A percentile compares a stretch with the other conserved stretches of the same genome.
Conservation (phyloP, 371 early-diverging fungal species). For the Coemansia sp. region DNA sequence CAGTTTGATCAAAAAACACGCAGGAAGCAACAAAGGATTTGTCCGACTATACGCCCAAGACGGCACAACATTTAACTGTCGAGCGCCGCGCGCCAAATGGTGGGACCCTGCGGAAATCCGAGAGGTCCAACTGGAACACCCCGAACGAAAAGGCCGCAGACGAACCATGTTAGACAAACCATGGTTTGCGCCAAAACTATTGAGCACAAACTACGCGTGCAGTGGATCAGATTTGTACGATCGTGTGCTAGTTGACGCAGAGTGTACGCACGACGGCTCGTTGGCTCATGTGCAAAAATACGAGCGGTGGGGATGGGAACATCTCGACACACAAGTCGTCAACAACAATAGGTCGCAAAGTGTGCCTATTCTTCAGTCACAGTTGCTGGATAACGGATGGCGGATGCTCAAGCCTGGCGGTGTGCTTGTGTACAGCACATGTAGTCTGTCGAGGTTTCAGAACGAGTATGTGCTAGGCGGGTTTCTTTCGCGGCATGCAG, state of each 20-base stretch:
- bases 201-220: constrained; percentile 55
- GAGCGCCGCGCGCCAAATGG: constrained; percentile 63
- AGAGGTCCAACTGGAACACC: not conserved
- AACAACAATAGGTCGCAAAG: constrained; percentile 43
- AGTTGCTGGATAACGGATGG: constrained; percentile 72
- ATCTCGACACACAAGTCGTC: constrained; percentile 67
- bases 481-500: constrained; percentile 58
- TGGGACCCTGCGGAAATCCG: constrained; percentile 37
- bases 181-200: constrained; percentile 73
- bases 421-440: constrained; percentile 84
- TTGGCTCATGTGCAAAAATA: constrained; percentile 81
- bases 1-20: constrained; percentile 41
- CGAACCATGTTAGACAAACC: constrained; percentile 53
- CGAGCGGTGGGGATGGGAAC: constrained; percentile 69
- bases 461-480: constrained; percentile 80
- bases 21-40: constrained; percentile 23
- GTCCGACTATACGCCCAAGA: constrained; percentile 71
- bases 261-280: constrained; percentile 96
- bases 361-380: constrained; percentile 54
- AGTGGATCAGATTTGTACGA: constrained; percentile 64
- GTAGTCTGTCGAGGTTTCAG: constrained; percentile 72
- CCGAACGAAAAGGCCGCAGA: not conserved
- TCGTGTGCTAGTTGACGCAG: constrained; percentile 92
- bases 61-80: constrained; percentile 74
- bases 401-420: constrained; percentile 64